Evolutionary conservation across 805 yeast species (phyloP).

Genomic region (Blastobotrys terrestris): DNA sequence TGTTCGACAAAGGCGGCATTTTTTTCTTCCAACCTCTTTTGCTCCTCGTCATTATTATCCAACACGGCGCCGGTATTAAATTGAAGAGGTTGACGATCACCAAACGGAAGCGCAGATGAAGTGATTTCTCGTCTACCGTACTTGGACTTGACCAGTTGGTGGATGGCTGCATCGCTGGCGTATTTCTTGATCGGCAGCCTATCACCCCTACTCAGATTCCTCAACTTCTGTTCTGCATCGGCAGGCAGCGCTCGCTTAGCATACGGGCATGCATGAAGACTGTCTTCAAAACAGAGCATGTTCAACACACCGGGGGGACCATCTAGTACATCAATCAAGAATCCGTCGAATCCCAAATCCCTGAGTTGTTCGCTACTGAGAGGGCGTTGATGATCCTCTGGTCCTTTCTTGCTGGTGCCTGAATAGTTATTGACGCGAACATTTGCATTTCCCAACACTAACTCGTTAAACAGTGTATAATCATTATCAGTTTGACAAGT

Average conservation of each 20-base stretch:
- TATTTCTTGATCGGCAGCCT: conserved; percentile 33
- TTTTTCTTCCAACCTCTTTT: neutral
- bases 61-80: neutral
- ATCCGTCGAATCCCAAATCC: conserved; percentile 72
- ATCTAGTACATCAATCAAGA: conserved; percentile 56
- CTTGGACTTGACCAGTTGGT: conserved; percentile 1
- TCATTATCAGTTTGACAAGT: conserved; percentile 51
- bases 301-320: conserved; percentile 70
- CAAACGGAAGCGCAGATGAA: neutral
- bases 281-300: conserved; percentile 54
- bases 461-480: conserved; percentile 41
- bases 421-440: conserved; percentile 47
- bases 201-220: conserved; percentile 14
- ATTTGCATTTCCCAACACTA: conserved; percentile 37
- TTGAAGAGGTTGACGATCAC: neutral
- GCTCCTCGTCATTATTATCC: neutral
- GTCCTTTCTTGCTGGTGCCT: conserved; percentile 23
- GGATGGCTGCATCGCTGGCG: neutral
- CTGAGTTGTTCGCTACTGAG: conserved; percentile 30
- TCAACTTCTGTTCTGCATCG: conserved; percentile 2
- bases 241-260: conserved; percentile 41
- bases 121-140: conserved; percentile 1
- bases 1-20: neutral
- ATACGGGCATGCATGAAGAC: conserved; percentile 57
- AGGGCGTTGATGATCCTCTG: conserved; percentile 19